A percentile compares a stretch with the other conserved stretches of the same genome.
Evolutionary conservation across 1,284 basidiomycete genomes (phyloP).

Genomic region (Malassezia pachydermatis): DNA sequence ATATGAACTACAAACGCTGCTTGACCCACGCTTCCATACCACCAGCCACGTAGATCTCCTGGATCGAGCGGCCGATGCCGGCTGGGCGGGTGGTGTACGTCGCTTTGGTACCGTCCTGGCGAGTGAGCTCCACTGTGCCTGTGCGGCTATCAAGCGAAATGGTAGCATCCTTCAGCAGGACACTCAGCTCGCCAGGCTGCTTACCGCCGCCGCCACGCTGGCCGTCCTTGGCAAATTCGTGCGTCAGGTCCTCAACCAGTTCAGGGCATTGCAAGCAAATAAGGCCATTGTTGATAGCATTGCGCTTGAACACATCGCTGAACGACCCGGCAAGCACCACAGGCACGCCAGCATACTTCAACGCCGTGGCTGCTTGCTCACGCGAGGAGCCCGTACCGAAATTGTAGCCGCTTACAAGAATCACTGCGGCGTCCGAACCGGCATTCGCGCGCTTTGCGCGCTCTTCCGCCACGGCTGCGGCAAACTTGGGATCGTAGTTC

Average conservation of each 20-base stretch:
- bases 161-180: constrained; percentile 27
- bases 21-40: constrained; percentile 45
- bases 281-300: constrained; percentile 96
- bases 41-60: constrained; percentile 45
- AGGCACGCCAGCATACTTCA: constrained; percentile 84
- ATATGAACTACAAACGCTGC: constrained; percentile 24
- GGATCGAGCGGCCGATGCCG: constrained; percentile 41
- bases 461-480: constrained; percentile 61
- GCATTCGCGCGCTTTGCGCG: constrained; percentile 24
- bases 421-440: constrained; percentile 52
- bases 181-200: constrained; percentile 29
- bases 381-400: constrained; percentile 98
- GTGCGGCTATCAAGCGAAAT: constrained; percentile 26
- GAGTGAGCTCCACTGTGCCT: constrained; percentile 19
- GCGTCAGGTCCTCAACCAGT: constrained; percentile 74
- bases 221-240: constrained; percentile 62
- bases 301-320: constrained; percentile 98
- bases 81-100: constrained; percentile 35
- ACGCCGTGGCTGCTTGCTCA: constrained; percentile 93
- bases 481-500: constrained; percentile 90
- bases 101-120: constrained; percentile 17
- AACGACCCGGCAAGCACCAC: constrained; percentile 92
- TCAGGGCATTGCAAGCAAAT: constrained; percentile 87
- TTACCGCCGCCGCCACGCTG: constrained; percentile 54
- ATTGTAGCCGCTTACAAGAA: constrained; percentile 90